phyloP scores from a whole-genome alignment of 2,329 filamentous ascomycete species.

The Thermoascus crustaceus region DNA sequence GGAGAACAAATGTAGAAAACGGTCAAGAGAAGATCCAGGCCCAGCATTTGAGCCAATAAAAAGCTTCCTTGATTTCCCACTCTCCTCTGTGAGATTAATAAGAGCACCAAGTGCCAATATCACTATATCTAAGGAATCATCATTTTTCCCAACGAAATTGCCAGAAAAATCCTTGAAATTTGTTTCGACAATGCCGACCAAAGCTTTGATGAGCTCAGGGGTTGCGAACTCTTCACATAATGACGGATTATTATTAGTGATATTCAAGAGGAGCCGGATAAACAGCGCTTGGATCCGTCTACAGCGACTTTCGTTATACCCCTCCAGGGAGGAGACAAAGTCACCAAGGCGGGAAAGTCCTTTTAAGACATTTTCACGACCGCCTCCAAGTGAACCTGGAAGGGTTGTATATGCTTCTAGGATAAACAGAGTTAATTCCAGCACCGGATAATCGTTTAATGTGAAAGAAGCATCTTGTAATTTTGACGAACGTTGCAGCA shows the following conservation, averaged over 20 bases:
- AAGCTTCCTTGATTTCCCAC: conserved; percentile 50
- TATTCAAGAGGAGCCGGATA: conserved; percentile 69
- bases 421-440: conserved; percentile 26
- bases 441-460: conserved; percentile 14
- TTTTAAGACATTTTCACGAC: conserved; percentile 19
- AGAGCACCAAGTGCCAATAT: conserved; percentile 72
- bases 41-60: conserved; percentile 34
- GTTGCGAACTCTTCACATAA: conserved; percentile 61
- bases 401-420: conserved; percentile 30
- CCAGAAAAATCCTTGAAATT: conserved; percentile 23
- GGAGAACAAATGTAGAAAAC: conserved; percentile 59
- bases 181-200: conserved; percentile 29
- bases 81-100: conserved; percentile 83
- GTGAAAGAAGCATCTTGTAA: conserved; percentile 2
- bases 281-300: conserved; percentile 32
- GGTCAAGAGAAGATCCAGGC: conserved; percentile 44
- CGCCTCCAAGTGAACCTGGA: conserved; percentile 17
- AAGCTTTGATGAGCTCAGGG: conserved; percentile 25
- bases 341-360: conserved; percentile 29
- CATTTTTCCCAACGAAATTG: conserved; percentile 33
- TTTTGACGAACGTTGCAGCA: conserved; percentile 17
- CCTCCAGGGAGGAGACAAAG: conserved; percentile 25
- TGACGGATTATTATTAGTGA: conserved; percentile 69
- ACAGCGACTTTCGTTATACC: conserved; percentile 10
- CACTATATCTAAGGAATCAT: conserved; percentile 59